phyloP scores from a whole-genome alignment of 352 stramenopile species.

The Thalassiosira sp. region DNA sequence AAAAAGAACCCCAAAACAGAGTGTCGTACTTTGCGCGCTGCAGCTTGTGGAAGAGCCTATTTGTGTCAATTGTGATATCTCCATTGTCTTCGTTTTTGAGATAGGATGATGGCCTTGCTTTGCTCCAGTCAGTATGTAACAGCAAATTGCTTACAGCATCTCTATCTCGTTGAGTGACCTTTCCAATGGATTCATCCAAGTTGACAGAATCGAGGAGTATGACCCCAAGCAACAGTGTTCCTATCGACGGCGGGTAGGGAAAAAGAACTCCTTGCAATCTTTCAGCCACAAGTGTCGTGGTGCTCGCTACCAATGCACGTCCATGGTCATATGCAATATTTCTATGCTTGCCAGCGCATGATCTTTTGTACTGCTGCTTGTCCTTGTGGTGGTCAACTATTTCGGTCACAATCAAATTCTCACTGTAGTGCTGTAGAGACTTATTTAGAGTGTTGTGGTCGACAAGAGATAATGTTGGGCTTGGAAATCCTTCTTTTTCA shows the following conservation, averaged over 20 bases:
- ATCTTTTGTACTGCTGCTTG: conserved; percentile 29
- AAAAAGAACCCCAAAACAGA: conserved; percentile 33
- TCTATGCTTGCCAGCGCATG: conserved; percentile 40
- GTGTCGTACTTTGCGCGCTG: conserved; percentile 47
- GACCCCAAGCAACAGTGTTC: conserved; percentile 43
- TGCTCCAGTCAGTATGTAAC: conserved; percentile 38
- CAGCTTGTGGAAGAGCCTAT: conserved; percentile 36
- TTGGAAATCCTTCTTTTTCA: not conserved
- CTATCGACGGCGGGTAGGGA: conserved; percentile 27
- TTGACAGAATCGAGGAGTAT: conserved; percentile 61
- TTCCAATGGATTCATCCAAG: conserved; percentile 48
- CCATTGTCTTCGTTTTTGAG: conserved; percentile 6
- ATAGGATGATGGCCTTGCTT: not conserved
- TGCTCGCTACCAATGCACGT: conserved; percentile 38
- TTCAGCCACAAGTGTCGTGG: conserved; percentile 50
- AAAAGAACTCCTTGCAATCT: not conserved
- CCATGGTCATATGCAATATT: conserved; percentile 44
- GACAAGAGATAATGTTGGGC: conserved; percentile 27
- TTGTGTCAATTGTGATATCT: conserved; percentile 28
- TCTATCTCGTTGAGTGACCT: conserved; percentile 54
- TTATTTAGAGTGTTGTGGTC: conserved; percentile 56
- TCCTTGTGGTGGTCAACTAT: conserved; percentile 58
- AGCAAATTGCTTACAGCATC: conserved; percentile 46
- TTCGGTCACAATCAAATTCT: conserved; percentile 39
- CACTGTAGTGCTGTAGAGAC: conserved; percentile 19